Evolutionary conservation across 306 rosid genomes (phyloP), one percentile per base, ranked within the genome.

Genomic region (Medicago arabica): DNA sequence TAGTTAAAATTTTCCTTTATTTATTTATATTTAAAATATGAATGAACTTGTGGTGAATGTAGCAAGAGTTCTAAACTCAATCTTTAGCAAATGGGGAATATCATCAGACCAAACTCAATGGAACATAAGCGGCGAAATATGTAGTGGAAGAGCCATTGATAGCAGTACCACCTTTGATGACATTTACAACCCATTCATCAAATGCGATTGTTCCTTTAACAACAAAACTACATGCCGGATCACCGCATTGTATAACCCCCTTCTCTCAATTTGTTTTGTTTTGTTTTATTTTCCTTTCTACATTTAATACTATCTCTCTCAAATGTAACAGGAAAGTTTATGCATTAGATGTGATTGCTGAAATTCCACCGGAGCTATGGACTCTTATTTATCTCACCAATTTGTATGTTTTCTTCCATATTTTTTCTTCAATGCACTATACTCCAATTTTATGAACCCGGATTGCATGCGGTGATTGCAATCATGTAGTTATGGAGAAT

Each of bases 341-440:
- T 85, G 77, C 85, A 28, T 0, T 46, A 46, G 76, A 86, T 41
- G 86, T 83, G 70, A 68, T 58, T 36, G 87, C 91, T 66, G 89
- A 80, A 43, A 86, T 93, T 50, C 97, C 97, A 4, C 80, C 83
- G 3, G 97, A 88, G 82, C 78, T 91, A 28, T 89, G 98, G 98
- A 89, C 86, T 72, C 85, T 91, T 41, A 80, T 83, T 19, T 83
- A 34, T 75, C 96, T 93, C 72, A 78, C 78, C 83, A 82, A 84
- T 77, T 70, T 91, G 98, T 93, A 91, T 38, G 89, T 25, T 60
- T 82, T 86, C 55, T 65, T 69, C 46, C 49, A 43, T 34, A 1
- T 43, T 54, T 7, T 15, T 11, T 46, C 60, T 71, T 46, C n/a
- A 9, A 1, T 41, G 2, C n/a, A n/a, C n/a, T n/a, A n/a, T n/a